Evolutionary conservation across 2,329 filamentous ascomycete species (phyloP).

Genomic region (Phaeosphaeria sp.): DNA sequence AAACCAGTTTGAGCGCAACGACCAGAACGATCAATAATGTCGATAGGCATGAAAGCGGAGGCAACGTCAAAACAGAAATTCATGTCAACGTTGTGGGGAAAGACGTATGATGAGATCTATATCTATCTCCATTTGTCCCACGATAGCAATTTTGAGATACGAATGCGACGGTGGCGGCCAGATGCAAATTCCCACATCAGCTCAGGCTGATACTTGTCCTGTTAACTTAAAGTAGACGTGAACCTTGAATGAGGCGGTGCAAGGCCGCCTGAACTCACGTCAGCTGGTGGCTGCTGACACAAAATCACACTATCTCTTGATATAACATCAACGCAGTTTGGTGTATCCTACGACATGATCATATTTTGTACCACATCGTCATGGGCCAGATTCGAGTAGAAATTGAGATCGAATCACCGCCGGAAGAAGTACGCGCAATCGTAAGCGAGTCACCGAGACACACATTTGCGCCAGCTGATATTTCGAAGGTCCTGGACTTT

Average conservation of each 20-base stretch:
- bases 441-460: neutral
- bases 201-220: neutral
- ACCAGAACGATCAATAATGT: neutral
- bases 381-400: constrained; percentile 1
- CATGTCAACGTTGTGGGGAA: neutral
- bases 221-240: neutral
- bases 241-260: neutral
- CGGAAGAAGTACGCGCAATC: constrained; percentile 6
- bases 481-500: constrained; percentile 8
- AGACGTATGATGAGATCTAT: too few relatives aligned
- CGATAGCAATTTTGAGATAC: neutral
- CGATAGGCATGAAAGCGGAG: neutral
- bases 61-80: neutral
- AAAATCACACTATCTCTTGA: neutral
- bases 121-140: too few relatives aligned
- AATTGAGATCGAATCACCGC: constrained; percentile 6
- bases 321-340: neutral
- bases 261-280: neutral
- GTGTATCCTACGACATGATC: neutral
- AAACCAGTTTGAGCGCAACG: neutral
- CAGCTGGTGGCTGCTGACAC: neutral
- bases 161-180: neutral
- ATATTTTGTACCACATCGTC: neutral
- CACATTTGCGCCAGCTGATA: neutral
- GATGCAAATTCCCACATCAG: neutral